Conservation (phyloP, 2,329 filamentous ascomycete species). For the Magnaporthiopsis incrustans region DNA sequence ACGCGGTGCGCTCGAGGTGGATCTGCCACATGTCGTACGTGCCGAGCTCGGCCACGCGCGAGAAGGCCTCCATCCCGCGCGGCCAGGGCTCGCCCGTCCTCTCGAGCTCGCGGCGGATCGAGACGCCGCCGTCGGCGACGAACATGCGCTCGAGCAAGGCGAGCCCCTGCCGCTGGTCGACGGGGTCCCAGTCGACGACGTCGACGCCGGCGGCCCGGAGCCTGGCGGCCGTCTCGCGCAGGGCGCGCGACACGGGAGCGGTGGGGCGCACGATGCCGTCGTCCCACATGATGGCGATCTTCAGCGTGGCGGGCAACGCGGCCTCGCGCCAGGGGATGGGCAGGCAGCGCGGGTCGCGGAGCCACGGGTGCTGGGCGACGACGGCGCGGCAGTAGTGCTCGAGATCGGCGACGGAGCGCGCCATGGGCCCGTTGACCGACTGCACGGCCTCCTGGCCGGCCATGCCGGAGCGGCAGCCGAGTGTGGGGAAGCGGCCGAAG, state of each 20-base stretch:
- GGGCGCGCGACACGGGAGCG: constrained; percentile 52
- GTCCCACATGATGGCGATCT: constrained; percentile 55
- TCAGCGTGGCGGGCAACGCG: constrained; percentile 31
- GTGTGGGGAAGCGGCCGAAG: constrained; percentile 51
- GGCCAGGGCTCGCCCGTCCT: constrained; percentile 32
- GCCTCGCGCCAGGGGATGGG: constrained; percentile 47
- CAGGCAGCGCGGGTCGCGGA: constrained; percentile 45
- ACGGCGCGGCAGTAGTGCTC: constrained; percentile 44
- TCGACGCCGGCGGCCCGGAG: constrained; percentile 40
- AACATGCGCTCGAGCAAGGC: constrained; percentile 36
- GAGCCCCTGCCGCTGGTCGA: constrained; percentile 30
- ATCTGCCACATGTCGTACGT: constrained; percentile 40
- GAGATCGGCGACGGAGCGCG: constrained; percentile 46
- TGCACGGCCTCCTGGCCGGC: constrained; percentile 57
- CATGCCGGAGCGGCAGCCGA: constrained; percentile 45
- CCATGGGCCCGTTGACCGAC: constrained; percentile 57
- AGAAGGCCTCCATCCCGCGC: constrained; percentile 27
- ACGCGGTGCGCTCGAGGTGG: constrained; percentile 34
- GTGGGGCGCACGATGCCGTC: constrained; percentile 59
- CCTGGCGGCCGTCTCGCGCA: constrained; percentile 35
- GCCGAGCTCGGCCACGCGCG: constrained; percentile 27
- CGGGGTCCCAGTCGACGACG: constrained; percentile 41
- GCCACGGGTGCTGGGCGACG: constrained; percentile 46
- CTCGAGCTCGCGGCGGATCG: constrained; percentile 14
- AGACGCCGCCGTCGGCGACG: constrained; percentile 34